Conservation (phyloP, 345 rosid species). For the Salix viminalis region DNA sequence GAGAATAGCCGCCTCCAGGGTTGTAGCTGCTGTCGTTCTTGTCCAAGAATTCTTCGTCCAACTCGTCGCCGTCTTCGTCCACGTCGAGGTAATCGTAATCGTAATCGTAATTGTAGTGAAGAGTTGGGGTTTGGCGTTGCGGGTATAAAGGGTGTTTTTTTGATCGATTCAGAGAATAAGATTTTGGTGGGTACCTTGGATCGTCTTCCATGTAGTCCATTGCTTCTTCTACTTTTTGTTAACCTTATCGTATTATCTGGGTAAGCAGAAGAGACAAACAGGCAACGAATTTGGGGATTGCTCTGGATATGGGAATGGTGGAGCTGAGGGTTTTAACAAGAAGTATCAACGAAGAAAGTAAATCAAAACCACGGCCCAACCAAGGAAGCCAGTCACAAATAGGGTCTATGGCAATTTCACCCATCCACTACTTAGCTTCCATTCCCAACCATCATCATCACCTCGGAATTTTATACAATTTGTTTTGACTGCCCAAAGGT, state of each 20-base stretch:
- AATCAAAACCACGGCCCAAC: too few relatives aligned
- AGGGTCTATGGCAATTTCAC: too few relatives aligned
- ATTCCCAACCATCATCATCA: too few relatives aligned
- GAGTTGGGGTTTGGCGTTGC: conserved; percentile 18
- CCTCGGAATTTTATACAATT: too few relatives aligned
- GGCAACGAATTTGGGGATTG: too few relatives aligned
- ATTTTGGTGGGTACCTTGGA: conserved; percentile 23
- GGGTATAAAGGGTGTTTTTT: conserved; percentile 20
- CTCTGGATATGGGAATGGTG: too few relatives aligned
- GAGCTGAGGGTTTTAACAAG: too few relatives aligned
- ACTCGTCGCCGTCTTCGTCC: conserved; percentile 18
- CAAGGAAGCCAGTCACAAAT: too few relatives aligned
- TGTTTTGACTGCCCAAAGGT: too few relatives aligned
- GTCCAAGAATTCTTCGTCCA: conserved; percentile 13
- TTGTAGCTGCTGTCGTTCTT: conserved; percentile 1
- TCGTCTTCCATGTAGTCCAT: conserved; percentile 32
- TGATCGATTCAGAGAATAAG: conserved; percentile 29
- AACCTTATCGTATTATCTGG: neutral
- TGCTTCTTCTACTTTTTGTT: neutral
- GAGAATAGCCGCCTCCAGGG: conserved; percentile 12
- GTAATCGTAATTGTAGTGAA: conserved; percentile 7
- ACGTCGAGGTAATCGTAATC: conserved; percentile 16
- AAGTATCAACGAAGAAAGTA: too few relatives aligned
- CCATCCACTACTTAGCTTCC: too few relatives aligned
- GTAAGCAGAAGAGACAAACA: too few relatives aligned